Conservation (phyloP, 2,329 filamentous ascomycete genomes). For the Arthrobotrys megalospora region DNA sequence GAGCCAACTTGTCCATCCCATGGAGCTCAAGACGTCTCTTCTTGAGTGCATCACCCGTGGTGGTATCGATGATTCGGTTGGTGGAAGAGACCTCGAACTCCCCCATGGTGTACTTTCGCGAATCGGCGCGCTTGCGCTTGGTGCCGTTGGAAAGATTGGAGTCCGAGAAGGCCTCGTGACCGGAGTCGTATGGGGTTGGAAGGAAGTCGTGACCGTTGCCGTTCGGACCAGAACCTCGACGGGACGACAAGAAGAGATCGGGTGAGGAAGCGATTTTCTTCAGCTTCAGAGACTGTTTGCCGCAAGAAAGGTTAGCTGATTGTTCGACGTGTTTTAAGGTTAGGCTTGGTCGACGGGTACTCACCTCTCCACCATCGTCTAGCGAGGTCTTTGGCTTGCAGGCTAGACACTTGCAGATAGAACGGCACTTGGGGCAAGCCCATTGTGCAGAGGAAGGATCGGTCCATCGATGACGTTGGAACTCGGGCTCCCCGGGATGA, state of each 20-base stretch:
- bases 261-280: constrained; percentile 59
- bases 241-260: constrained; percentile 40
- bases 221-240: constrained; percentile 52
- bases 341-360: constrained; percentile 10
- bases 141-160: constrained; percentile 58
- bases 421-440: constrained; percentile 56
- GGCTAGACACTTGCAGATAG: constrained; percentile 57
- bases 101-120: constrained; percentile 57
- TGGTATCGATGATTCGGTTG: constrained; percentile 41
- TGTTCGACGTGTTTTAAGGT: background rate
- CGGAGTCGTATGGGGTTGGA: constrained; percentile 55
- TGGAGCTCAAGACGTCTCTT: constrained; percentile 51
- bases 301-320: constrained; percentile 10
- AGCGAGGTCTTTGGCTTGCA: constrained; percentile 56
- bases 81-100: constrained; percentile 45
- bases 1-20: constrained; percentile 41
- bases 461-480: constrained; percentile 52
- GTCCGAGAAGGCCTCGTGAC: constrained; percentile 59
- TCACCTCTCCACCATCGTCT: constrained; percentile 52
- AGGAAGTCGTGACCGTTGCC: constrained; percentile 56
- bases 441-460: constrained; percentile 47
- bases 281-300: constrained; percentile 38
- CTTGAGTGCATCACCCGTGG: constrained; percentile 51
- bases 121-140: constrained; percentile 56
- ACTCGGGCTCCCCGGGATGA: constrained; percentile 55